Conservation (phyloP, 345 rosid species). For the Corchorus olitorius region DNA sequence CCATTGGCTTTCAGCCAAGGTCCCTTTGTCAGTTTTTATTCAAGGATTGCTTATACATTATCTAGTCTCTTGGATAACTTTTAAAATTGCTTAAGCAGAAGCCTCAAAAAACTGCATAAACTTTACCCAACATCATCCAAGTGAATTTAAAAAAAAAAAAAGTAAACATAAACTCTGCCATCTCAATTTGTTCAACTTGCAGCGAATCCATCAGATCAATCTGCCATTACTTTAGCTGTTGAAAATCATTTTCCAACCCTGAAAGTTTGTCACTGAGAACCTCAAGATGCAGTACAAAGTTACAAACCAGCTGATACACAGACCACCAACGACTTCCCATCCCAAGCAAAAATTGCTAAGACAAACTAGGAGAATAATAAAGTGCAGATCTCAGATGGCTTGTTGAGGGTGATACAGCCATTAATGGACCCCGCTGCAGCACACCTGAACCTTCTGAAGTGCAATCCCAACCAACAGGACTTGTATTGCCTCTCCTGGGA, state of each 20-base stretch:
- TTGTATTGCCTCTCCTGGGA: slow-evolving; percentile 33
- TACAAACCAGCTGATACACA: slow-evolving; percentile 5
- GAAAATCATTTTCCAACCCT: slow-evolving; percentile 19
- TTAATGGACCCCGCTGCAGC: slow-evolving; percentile 39
- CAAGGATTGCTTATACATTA: slow-evolving; percentile 37
- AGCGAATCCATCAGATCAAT: slow-evolving; percentile 21
- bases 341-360: slow-evolving; percentile 26
- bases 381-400: slow-evolving; percentile 37
- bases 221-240: slow-evolving; percentile 26
- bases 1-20: slow-evolving; percentile 32
- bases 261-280: slow-evolving; percentile 15
- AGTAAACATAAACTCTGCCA: slow-evolving; percentile 31
- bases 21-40: slow-evolving; percentile 37
- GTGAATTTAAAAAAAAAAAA: slow-evolving; percentile 18
- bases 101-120: slow-evolving; percentile 33
- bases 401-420: slow-evolving; percentile 36
- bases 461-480: slow-evolving; percentile 44
- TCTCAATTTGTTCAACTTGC: slow-evolving; percentile 20
- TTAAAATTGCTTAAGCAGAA: slow-evolving; percentile 26
- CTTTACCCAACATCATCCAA: slow-evolving; percentile 18
- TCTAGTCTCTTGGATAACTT: slow-evolving; percentile 26
- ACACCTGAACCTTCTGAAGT: slow-evolving; percentile 36
- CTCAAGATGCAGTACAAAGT: slow-evolving; percentile 17
- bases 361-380: slow-evolving; percentile 47
- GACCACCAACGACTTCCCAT: slow-evolving; percentile 17